Evolutionary conservation across 345 rosid genomes (phyloP), one percentile per base, ranked within the genome.

Genomic region (Hypericum perforatum): DNA sequence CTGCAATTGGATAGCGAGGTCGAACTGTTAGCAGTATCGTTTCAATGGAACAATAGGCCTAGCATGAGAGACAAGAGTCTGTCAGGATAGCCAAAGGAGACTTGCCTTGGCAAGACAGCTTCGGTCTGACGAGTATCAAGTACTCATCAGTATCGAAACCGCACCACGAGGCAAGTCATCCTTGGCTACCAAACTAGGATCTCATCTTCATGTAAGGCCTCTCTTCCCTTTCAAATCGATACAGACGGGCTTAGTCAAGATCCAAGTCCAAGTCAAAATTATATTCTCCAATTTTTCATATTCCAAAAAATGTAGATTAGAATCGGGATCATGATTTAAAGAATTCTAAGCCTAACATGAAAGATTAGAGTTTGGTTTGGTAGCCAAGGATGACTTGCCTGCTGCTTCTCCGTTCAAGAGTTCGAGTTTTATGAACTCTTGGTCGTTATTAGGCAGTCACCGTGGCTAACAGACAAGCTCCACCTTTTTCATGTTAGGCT

Each of bases 1-100:
- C n/a, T n/a, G n/a, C n/a, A n/a, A n/a, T n/a, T 4, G 32, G 32
- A 22, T 22, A 1, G 2, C 32, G 4, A 22, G 32, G 4, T 22
- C 32, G 32, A 22, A 22, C 4, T 22, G 32, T 22, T 22, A 22
- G 32, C 32, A 22, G 32, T 22, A 22, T 22, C 32, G 4, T 4
- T 22, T 22, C 32, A 22, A 22, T 48, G 64, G 73, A 71, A 71
- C 67, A 71, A 53, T 56, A 71, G 68, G 71, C 62, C 75, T 66
- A 51, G 53, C 75, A 71, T 66, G 73, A 71, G 7, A 37, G 59
- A 56, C 50, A 65, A 70, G 70, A 65, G 71, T 49, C 56, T 12
- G 71, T 70, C 67, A 53, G 63, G 11, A 10, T 61, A 74, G 75
- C 70, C 69, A 61, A 22, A 71, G 75, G 58, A 55, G 77, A 64